Evolutionary conservation across 2,329 filamentous ascomycete species (phyloP).

Genomic region (Colletotrichum costaricense): DNA sequence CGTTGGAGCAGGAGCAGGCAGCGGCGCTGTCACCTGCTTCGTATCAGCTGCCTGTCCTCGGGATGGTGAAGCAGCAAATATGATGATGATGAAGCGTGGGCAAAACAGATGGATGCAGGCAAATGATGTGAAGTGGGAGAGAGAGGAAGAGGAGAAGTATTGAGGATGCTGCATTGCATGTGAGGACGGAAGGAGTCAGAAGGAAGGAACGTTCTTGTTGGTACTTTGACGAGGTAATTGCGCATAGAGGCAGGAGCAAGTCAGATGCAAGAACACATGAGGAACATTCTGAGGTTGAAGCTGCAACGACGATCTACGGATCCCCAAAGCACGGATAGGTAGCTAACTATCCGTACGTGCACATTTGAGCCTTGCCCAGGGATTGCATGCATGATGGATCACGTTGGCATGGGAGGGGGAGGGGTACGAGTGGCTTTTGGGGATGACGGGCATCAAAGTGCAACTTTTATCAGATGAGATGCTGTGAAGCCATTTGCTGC

Average conservation of each 20-base stretch:
- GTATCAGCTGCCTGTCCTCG: neutral
- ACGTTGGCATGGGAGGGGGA: conserved; percentile 4
- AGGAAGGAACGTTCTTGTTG: neutral
- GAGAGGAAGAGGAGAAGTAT: neutral
- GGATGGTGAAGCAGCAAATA: neutral
- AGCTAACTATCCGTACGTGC: no score
- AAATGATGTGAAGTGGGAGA: neutral
- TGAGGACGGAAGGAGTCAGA: conserved; percentile 12
- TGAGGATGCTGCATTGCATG: neutral
- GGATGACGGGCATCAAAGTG: conserved; percentile 21
- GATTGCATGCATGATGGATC: conserved; percentile 31
- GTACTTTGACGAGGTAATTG: neutral
- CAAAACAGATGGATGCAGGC: neutral
- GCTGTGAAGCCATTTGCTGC: neutral
- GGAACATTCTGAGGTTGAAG: neutral
- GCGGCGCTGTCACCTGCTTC: neutral
- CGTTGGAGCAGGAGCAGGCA: neutral
- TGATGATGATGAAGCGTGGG: neutral
- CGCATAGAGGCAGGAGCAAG: neutral
- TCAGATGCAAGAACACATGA: neutral
- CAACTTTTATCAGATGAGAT: neutral
- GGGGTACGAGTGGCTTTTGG: neutral
- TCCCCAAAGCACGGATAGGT: no score
- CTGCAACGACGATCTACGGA: neutral
- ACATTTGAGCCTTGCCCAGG: neutral